Evolutionary conservation across 2,329 filamentous ascomycete genomes (phyloP).

Genomic region (Rhinocladiella similis): DNA sequence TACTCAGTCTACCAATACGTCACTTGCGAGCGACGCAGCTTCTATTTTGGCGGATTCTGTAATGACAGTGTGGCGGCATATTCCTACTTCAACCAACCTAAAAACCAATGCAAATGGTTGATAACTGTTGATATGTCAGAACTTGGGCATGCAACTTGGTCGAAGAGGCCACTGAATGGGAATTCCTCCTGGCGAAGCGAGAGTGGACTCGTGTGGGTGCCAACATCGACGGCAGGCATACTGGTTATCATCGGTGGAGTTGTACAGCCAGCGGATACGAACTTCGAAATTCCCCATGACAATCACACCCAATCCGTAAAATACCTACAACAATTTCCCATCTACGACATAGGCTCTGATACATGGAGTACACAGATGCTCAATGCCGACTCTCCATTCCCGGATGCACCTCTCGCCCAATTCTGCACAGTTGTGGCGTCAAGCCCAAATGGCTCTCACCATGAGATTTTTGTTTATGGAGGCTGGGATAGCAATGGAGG

Average conservation of each 20-base stretch:
- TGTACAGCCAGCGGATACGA: constrained; percentile 15
- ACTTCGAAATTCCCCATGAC: background rate
- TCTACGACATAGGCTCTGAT: constrained; percentile 38
- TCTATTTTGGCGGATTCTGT: constrained; percentile 67
- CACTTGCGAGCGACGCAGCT: constrained; percentile 67
- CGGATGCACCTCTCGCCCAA: constrained; percentile 31
- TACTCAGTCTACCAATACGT: constrained; percentile 51
- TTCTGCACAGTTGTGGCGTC: constrained; percentile 43
- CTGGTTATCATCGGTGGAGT: constrained; percentile 41
- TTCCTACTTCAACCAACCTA: constrained; percentile 28
- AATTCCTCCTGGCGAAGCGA: constrained; percentile 58
- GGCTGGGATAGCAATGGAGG: constrained; percentile 31
- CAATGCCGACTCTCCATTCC: constrained; percentile 34
- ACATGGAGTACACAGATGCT: constrained; percentile 39
- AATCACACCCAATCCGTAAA: constrained; percentile 6
- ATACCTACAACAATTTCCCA: constrained; percentile 35
- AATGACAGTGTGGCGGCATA: constrained; percentile 39
- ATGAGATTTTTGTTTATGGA: constrained; percentile 38
- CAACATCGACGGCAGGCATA: constrained; percentile 37
- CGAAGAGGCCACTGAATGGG: constrained; percentile 54
- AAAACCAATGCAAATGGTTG: constrained; percentile 52
- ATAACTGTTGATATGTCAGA: constrained; percentile 60
- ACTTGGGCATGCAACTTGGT: constrained; percentile 55
- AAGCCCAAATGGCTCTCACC: constrained; percentile 37
- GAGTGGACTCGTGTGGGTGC: constrained; percentile 64